Percentiles rank a stretch among this genome's conserved stretches.
Evolutionary conservation across 73 alveolate species (phyloP).

Genomic region (Paraurostyla sp.): DNA sequence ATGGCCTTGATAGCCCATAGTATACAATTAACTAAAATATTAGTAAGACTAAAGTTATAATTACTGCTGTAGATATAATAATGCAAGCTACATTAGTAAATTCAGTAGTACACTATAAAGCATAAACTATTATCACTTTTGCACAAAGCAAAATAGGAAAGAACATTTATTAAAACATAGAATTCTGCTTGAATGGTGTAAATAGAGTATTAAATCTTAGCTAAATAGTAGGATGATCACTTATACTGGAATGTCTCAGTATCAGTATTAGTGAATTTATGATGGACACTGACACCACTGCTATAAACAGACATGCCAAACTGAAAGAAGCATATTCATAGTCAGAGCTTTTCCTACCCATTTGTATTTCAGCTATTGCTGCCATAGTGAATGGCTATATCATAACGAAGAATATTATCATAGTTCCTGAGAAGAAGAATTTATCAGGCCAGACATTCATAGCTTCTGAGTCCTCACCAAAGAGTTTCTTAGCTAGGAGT

Average conservation of each 20-base stretch:
- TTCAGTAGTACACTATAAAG: conserved; percentile 6
- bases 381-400: not conserved
- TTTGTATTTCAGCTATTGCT: conserved; percentile 24
- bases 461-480: conserved; percentile 28
- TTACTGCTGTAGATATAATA: conserved; percentile 20
- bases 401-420: not conserved
- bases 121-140: not conserved
- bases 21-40: conserved; percentile 5
- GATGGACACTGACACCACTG: not conserved
- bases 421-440: conserved; percentile 52
- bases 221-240: conserved; percentile 54
- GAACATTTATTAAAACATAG: conserved; percentile 32
- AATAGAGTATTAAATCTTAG: conserved; percentile 43
- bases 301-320: conserved; percentile 42
- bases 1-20: conserved; percentile 22
- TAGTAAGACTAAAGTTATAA: not conserved
- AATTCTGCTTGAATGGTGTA: conserved; percentile 39
- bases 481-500: not conserved
- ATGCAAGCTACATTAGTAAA: conserved; percentile 18
- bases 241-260: not conserved
- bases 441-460: conserved; percentile 32
- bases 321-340: conserved; percentile 21
- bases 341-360: not conserved
- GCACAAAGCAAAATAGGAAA: conserved; percentile 39
- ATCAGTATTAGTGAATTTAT: conserved; percentile 4